Evolutionary conservation across 164 flowering plant genomes (phyloP).

Genomic region (Piper longum): DNA sequence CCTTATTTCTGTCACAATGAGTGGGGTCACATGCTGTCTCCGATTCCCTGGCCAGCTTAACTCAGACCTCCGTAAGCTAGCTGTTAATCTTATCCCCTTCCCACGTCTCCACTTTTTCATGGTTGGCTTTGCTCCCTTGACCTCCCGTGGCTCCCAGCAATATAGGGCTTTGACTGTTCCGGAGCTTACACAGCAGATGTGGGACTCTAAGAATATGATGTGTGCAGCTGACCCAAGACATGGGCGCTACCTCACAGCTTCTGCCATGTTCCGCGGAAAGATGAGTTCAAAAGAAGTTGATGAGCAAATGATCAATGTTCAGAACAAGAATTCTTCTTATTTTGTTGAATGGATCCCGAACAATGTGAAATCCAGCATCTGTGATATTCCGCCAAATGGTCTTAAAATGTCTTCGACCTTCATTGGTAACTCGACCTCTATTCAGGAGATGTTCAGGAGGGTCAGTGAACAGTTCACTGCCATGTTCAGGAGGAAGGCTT

Average conservation of each 20-base stretch:
- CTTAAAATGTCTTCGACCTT: conserved; percentile 1
- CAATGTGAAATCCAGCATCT: conserved; percentile 1
- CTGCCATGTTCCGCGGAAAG: conserved; percentile 2
- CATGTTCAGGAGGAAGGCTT: background rate
- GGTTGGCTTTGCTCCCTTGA: background rate
- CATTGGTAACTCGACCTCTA: background rate
- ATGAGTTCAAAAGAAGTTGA: background rate
- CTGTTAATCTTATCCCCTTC: conserved; percentile 1
- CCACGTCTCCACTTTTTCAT: conserved; percentile 1
- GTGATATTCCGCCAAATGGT: conserved; percentile 1
- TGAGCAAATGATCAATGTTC: conserved; percentile 1
- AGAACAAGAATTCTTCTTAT: conserved; percentile 1
- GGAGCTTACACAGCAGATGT: background rate
- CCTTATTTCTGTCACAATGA: conserved; percentile 1
- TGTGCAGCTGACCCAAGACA: conserved; percentile 1
- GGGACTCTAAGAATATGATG: background rate
- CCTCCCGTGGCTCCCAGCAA: background rate
- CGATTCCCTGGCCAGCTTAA: conserved; percentile 2
- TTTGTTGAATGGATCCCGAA: conserved; percentile 1
- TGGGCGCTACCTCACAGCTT: conserved; percentile 1
- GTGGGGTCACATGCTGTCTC: conserved; percentile 3
- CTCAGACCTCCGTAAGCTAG: conserved; percentile 3
- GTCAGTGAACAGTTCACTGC: background rate
- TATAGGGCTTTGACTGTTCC: background rate
- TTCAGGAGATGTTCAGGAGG: background rate